Evolutionary conservation across 2,329 filamentous ascomycete species (phyloP), one percentile per base, ranked within the genome.

Genomic region (Fusarium humuli): DNA sequence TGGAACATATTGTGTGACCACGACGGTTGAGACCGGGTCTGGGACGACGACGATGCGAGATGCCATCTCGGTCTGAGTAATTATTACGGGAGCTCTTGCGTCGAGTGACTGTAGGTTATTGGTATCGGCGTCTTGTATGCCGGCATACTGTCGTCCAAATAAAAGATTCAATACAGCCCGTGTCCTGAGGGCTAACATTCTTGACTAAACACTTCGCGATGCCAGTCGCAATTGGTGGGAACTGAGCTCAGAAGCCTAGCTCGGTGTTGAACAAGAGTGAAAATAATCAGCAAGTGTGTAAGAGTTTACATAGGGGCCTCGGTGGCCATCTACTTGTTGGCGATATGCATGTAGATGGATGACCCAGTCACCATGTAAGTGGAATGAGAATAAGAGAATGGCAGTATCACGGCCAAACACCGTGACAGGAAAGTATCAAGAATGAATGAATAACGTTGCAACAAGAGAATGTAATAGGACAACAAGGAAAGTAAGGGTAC

Each of bases 81-180:
- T 57, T 32, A 71, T 59, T 55, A 57, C 49, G 6, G 67, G 67
- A 47, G 59, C 63, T 42, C 62, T 60, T 50, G 68, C 64, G 50
- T 65, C 53, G 58, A 67, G 55, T 56, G 56, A 55, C 63, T 53
- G 25, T 71, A 57, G 42, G 67, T 69, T 66, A 62, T 62, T 45
- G 52, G 63, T 56, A 67, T 72, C 54, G 58, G 34, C 59, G 22
- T 65, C 54, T 72, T 76, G 84, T 69, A 87, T 79, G 65, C 83
- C 85, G 73, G 86, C 88, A 79, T 87, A 88, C 77, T 82, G 82
- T 76, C 81, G 84, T 54, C 84, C 85, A 61, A 82, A 77, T 57
- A 87, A 79, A 50, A 77, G 83, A 57, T 85, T 87, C 61, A 85
- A 81, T 65, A 84, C 83, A 64, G 83, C 82, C 75, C 84, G 83